A percentile compares a stretch with the other conserved stretches of the same genome.
Evolutionary conservation across 768 basidiomycete genomes (phyloP).

Genomic region (Tephrocybe rancida): DNA sequence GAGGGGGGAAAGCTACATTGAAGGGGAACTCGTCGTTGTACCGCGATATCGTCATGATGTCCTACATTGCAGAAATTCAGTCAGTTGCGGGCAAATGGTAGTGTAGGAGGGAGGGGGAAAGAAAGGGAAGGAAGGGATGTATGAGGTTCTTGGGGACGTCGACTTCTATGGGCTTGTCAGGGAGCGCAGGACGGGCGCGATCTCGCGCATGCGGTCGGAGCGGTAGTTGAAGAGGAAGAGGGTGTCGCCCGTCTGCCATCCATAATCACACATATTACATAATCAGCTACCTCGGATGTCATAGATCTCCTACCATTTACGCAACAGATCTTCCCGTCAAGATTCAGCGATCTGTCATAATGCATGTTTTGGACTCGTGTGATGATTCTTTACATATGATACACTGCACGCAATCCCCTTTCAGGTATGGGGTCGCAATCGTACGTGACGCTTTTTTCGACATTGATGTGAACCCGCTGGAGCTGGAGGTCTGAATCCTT

Average conservation of each 20-base stretch:
- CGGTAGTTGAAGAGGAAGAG: conserved; percentile 98
- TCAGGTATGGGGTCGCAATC: background rate
- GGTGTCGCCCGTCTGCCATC: conserved; percentile 83
- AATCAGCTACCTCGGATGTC: background rate
- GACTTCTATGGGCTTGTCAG: conserved; percentile 84
- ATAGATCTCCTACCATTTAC: too few species aligned
- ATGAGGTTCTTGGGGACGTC: conserved; percentile 81
- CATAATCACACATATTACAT: background rate
- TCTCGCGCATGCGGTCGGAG: conserved; percentile 95
- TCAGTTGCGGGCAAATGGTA: background rate
- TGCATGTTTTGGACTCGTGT: too few species aligned
- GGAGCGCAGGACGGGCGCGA: conserved; percentile 79
- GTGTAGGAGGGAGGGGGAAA: background rate
- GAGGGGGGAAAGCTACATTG: conserved; percentile 90
- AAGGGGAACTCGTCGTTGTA: conserved; percentile 94
- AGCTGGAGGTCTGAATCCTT: conserved; percentile 9
- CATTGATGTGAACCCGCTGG: conserved; percentile 19
- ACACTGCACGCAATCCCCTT: too few species aligned
- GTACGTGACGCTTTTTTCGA: conserved; percentile 23
- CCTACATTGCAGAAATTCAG: conserved; percentile 46
- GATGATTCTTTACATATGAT: too few species aligned
- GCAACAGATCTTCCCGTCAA: background rate
- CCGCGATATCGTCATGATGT: conserved; percentile 91
- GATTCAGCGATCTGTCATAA: too few species aligned
- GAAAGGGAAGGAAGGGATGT: too few species aligned